Evolutionary conservation across 192 early-diverging fungal genomes (phyloP).

Genomic region (Rhizophagus clarus): DNA sequence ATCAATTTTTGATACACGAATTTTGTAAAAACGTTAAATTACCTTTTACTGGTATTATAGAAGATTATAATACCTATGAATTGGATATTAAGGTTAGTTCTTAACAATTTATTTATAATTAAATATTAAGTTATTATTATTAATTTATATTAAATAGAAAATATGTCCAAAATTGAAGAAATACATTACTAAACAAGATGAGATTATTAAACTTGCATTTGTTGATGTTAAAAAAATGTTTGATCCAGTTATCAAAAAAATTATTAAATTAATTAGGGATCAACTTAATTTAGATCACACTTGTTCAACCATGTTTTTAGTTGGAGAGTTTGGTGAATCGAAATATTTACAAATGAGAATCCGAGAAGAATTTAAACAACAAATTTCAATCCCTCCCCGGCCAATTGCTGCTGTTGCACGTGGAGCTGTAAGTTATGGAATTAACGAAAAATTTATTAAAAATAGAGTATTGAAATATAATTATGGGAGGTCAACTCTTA

Average conservation of each 20-base stretch:
- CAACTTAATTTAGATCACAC: constrained; percentile 39
- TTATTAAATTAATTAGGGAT: constrained; percentile 45
- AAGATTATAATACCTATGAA: neutral
- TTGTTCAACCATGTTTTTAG: constrained; percentile 50
- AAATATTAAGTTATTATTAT: too few relatives aligned
- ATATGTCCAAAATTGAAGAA: neutral
- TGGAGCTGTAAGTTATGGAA: constrained; percentile 49
- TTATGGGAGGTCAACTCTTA: neutral
- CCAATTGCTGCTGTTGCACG: constrained; percentile 53
- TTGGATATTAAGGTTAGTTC: neutral
- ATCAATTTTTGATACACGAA: constrained; percentile 10
- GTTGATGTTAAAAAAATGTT: constrained; percentile 45
- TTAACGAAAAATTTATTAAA: neutral
- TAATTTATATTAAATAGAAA: too few relatives aligned
- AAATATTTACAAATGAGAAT: constrained; percentile 51
- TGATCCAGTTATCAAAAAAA: constrained; percentile 42
- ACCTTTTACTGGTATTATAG: neutral
- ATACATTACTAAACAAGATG: neutral
- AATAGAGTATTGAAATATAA: constrained; percentile 7
- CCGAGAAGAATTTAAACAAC: constrained; percentile 41
- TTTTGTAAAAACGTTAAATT: neutral
- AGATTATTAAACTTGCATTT: neutral
- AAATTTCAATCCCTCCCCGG: constrained; percentile 51
- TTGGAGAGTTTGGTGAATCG: constrained; percentile 51
- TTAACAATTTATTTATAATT: too few relatives aligned